Percentiles rank a stretch among this genome's conserved stretches.
Evolutionary conservation across 1,284 basidiomycete genomes (phyloP).

Genomic region (Microbotryum scabiosae): DNA sequence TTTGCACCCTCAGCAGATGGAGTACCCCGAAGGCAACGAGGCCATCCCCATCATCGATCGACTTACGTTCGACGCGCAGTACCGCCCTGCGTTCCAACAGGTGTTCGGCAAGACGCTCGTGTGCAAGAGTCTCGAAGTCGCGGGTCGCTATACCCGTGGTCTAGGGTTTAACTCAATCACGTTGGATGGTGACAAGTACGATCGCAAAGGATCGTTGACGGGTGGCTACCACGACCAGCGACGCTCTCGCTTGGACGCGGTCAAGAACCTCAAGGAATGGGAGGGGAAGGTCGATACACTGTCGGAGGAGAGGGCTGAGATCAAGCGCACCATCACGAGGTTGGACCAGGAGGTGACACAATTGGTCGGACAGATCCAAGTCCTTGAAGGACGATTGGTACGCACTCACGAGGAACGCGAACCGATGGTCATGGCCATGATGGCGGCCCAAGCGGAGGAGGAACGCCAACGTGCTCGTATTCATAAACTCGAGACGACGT

Average conservation of each 20-base stretch:
- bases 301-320: constrained; percentile 57
- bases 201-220: constrained; percentile 88
- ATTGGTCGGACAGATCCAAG: constrained; percentile 63
- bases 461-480: constrained; percentile 60
- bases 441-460: constrained; percentile 57
- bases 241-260: constrained; percentile 78
- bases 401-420: constrained; percentile 63
- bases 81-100: constrained; percentile 82
- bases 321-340: constrained; percentile 58
- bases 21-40: constrained; percentile 66
- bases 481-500: constrained; percentile 56
- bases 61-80: constrained; percentile 63
- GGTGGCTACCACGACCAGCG: constrained; percentile 93
- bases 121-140: constrained; percentile 82
- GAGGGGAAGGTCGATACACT: constrained; percentile 61
- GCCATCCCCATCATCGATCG: constrained; percentile 70
- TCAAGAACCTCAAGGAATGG: constrained; percentile 72
- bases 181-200: constrained; percentile 93
- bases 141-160: constrained; percentile 86
- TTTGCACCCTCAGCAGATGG: constrained; percentile 62
- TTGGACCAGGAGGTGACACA: constrained; percentile 84
- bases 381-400: constrained; percentile 59
- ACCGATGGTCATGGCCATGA: constrained; percentile 57
- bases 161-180: constrained; percentile 96
- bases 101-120: constrained; percentile 98